These are phyloP conservation scores for Suillus sp. DNA, from an alignment of 768 basidiomycete species.

Conservation along the genomic window DNA sequence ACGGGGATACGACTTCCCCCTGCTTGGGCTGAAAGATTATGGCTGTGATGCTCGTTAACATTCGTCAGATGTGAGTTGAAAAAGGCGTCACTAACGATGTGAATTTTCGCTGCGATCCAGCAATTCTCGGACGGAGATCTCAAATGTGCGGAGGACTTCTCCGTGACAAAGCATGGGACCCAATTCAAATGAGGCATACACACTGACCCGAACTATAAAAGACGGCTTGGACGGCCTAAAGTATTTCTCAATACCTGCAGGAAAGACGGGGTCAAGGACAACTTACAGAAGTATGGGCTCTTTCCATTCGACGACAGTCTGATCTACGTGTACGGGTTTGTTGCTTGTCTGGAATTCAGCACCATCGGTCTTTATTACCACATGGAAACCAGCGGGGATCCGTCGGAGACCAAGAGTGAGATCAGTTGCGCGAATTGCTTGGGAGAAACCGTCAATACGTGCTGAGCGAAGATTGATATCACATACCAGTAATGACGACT, in stretches of 20 bases:
- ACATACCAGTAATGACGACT: neutral
- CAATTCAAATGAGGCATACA: conserved; percentile 15
- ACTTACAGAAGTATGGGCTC: conserved; percentile 6
- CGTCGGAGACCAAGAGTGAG: conserved; percentile 9
- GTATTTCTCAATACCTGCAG: neutral
- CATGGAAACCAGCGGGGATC: conserved; percentile 18
- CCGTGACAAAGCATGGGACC: conserved; percentile 12
- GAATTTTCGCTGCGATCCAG: neutral
- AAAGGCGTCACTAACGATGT: neutral
- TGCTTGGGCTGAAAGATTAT: neutral
- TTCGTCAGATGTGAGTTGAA: too few relatives aligned
- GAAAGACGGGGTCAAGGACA: neutral
- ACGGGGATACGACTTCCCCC: neutral
- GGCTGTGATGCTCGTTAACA: neutral
- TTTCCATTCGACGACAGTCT: conserved; percentile 4
- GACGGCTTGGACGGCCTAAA: conserved; percentile 3
- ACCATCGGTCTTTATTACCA: neutral
- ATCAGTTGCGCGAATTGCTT: conserved; percentile 17
- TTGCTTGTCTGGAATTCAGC: neutral
- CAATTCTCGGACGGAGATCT: conserved; percentile 7
- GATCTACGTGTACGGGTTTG: neutral
- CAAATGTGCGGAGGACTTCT: conserved; percentile 7
- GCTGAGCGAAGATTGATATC: neutral
- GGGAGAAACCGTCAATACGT: neutral
- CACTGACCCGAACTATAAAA: neutral